Percentiles rank a stretch among this genome's conserved stretches.
Evolutionary conservation across 2,329 filamentous ascomycete genomes (phyloP).

Genomic region (Colletotrichum camelliae): DNA sequence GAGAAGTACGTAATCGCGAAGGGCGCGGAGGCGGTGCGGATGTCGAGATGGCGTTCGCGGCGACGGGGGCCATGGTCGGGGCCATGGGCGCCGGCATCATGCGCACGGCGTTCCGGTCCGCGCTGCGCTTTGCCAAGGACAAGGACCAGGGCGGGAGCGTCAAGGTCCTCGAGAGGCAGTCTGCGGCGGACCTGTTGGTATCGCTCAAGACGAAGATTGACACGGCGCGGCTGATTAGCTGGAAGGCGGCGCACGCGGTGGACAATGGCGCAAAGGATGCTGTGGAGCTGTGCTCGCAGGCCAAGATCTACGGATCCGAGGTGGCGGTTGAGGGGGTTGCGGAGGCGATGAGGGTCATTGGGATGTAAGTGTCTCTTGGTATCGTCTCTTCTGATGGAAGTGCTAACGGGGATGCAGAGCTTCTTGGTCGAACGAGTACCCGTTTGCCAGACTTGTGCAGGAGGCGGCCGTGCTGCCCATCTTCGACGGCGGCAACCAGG

Average conservation of each 20-base stretch:
- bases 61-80: constrained; percentile 53
- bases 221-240: constrained; percentile 52
- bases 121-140: constrained; percentile 52
- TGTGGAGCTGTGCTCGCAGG: constrained; percentile 51
- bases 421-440: not conserved
- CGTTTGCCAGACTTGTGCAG: not conserved
- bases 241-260: constrained; percentile 54
- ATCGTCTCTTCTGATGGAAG: no score
- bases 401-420: not conserved
- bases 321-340: constrained; percentile 50
- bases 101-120: constrained; percentile 57
- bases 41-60: constrained; percentile 50
- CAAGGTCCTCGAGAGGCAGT: constrained; percentile 52
- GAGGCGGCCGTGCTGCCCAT: constrained; percentile 15
- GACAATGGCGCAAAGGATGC: constrained; percentile 45
- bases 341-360: constrained; percentile 57
- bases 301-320: constrained; percentile 58
- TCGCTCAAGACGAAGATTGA: constrained; percentile 58
- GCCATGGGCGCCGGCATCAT: constrained; percentile 60
- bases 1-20: constrained; percentile 49
- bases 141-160: constrained; percentile 50
- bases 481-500: constrained; percentile 24
- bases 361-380: constrained; percentile 40
- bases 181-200: constrained; percentile 56
- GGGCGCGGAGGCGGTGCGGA: constrained; percentile 41